Conservation (phyloP, 306 rosid genomes). For the Arachis hypogaea region DNA sequence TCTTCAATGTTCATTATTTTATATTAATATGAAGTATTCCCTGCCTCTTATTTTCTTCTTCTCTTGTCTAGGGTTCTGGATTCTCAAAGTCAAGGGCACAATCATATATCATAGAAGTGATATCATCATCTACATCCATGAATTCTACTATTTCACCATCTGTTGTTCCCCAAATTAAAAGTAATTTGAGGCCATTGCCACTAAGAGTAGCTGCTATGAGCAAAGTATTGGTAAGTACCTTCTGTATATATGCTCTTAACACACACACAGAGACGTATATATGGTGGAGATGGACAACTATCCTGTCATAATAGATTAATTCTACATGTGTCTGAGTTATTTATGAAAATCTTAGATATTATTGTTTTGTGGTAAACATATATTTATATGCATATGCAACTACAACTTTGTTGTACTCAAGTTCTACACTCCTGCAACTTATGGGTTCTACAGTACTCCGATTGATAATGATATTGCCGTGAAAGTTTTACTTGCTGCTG, state of each 20-base stretch:
- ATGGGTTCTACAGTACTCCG: not conserved
- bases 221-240: constrained; percentile 72
- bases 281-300: not conserved
- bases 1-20: not conserved
- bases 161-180: constrained; percentile 60
- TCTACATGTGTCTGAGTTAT: constrained; percentile 7
- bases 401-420: not conserved
- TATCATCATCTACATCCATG: constrained; percentile 61
- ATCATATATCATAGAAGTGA: constrained; percentile 56
- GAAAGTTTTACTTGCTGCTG: constrained; percentile 12
- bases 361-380: not conserved
- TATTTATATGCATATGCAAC: not conserved
- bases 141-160: constrained; percentile 40
- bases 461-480: not conserved
- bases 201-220: constrained; percentile 71
- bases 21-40: constrained; percentile 7
- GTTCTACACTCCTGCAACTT: not conserved
- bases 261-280: not conserved
- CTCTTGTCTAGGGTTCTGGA: constrained; percentile 56
- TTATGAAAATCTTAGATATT: not conserved
- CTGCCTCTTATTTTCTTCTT: not conserved
- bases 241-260: not conserved
- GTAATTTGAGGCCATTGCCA: constrained; percentile 58
- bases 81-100: constrained; percentile 66
- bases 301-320: constrained; percentile 6